phyloP scores from a whole-genome alignment of 352 stramenopile genomes.

The Pythium apleroticum region DNA sequence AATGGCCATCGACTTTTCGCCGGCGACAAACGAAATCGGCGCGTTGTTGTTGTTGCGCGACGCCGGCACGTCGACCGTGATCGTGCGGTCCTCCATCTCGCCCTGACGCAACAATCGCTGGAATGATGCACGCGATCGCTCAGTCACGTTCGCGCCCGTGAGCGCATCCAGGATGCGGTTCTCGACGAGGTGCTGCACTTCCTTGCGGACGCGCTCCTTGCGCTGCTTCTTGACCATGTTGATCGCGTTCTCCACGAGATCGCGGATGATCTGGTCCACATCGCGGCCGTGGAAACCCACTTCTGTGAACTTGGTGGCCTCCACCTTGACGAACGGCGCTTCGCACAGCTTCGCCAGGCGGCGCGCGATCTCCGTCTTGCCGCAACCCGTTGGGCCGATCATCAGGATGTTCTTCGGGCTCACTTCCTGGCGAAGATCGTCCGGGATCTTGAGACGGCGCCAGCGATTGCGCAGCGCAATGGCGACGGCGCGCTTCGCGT shows the following conservation, averaged over 20 bases:
- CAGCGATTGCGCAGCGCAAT: constrained; percentile 99
- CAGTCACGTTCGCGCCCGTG: constrained; percentile 81
- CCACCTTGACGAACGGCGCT: constrained; percentile 97
- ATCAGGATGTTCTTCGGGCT: constrained; percentile 99
- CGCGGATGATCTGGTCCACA: constrained; percentile 99
- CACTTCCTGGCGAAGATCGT: constrained; percentile 89
- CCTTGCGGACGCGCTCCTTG: constrained; percentile 90
- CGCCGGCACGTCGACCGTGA: constrained; percentile 74
- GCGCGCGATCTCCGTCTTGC: constrained; percentile 98
- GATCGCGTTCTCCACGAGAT: constrained; percentile 98
- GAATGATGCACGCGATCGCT: constrained; percentile 90
- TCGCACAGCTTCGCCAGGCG: constrained; percentile 96
- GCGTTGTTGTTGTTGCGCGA: constrained; percentile 45
- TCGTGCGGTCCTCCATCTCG: constrained; percentile 80
- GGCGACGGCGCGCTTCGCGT: constrained; percentile 97
- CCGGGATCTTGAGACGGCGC: constrained; percentile 94
- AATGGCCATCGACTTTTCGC: constrained; percentile 74
- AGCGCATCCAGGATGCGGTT: constrained; percentile 95
- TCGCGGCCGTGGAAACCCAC: constrained; percentile 99
- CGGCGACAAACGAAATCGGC: constrained; percentile 70
- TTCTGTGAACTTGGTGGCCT: constrained; percentile 99
- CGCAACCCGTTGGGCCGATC: constrained; percentile 98
- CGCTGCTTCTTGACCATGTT: constrained; percentile 95
- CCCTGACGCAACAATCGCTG: constrained; percentile 87
- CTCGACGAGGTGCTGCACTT: constrained; percentile 94